phyloP scores from a whole-genome alignment of 2,329 filamentous ascomycete species.

The Stagonosporopsis vannaccii region DNA sequence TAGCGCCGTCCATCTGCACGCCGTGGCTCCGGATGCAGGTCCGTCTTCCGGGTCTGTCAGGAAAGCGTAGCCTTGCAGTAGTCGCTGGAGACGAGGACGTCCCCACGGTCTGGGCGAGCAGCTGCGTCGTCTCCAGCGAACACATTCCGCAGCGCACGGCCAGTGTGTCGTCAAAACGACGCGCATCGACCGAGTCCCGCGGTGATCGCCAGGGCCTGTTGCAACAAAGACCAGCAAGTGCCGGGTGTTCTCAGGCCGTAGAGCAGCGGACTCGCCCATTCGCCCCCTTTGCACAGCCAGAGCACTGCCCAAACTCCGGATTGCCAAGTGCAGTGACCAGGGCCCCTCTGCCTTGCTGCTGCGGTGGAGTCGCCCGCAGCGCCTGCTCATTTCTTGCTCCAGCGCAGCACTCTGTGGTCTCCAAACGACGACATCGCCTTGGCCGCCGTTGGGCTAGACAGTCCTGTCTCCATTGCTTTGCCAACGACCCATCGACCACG shows the following conservation, averaged over 20 bases:
- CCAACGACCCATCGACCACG: conserved; percentile 9
- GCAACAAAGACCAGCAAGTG: conserved; percentile 12
- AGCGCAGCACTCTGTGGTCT: conserved; percentile 4
- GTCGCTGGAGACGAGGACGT: conserved; percentile 6
- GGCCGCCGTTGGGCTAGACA: conserved; percentile 14
- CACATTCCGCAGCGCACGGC: conserved; percentile 16
- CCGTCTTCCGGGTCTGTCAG: conserved; percentile 15
- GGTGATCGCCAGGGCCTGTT: conserved; percentile 15
- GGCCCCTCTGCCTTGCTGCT: conserved; percentile 20
- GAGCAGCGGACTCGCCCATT: conserved; percentile 9
- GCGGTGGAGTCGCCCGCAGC: conserved; percentile 17
- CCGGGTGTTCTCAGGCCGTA: conserved; percentile 13
- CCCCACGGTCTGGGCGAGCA: conserved; percentile 15
- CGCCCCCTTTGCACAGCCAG: conserved; percentile 20
- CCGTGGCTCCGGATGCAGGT: conserved; percentile 18
- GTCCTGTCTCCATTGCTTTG: not conserved
- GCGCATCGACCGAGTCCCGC: conserved; percentile 8
- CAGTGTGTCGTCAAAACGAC: conserved; percentile 15
- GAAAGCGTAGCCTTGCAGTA: conserved; percentile 20
- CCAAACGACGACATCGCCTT: conserved; percentile 17
- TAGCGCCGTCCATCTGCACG: conserved; percentile 8
- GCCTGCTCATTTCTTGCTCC: conserved; percentile 25
- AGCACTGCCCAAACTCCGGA: conserved; percentile 20
- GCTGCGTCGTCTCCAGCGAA: conserved; percentile 6
- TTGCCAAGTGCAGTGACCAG: conserved; percentile 23